These are phyloP conservation scores for Fraxinus quadrangulata DNA, from an alignment of 257 asterid genomes.

Conservation along the genomic window DNA sequence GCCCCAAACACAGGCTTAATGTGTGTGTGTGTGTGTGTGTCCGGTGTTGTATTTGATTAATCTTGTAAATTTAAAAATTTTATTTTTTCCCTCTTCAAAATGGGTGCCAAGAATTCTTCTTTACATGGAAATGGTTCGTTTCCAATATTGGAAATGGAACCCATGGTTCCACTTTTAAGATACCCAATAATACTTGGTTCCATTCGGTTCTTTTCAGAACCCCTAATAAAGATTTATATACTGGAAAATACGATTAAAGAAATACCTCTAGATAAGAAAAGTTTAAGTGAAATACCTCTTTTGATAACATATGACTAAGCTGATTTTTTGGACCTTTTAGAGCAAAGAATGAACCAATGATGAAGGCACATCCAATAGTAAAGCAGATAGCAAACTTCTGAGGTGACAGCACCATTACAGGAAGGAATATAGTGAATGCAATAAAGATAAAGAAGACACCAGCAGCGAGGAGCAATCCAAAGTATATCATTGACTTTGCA, in stretches of 20 bases:
- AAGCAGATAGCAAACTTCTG: slow-evolving; percentile 92
- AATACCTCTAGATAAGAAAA: not conserved
- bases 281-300: slow-evolving; percentile 52
- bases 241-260: not conserved
- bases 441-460: slow-evolving; percentile 80
- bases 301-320: slow-evolving; percentile 78
- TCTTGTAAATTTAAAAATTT: too few relatives aligned
- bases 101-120: too few relatives aligned
- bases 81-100: too few relatives aligned
- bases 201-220: too few relatives aligned
- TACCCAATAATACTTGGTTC: too few relatives aligned
- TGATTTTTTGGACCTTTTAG: slow-evolving; percentile 81
- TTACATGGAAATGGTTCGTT: too few relatives aligned
- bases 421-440: slow-evolving; percentile 86
- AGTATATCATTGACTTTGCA: slow-evolving; percentile 74
- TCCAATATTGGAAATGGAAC: too few relatives aligned
- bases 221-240: not conserved
- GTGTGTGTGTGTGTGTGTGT: too few relatives aligned
- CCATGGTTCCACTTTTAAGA: too few relatives aligned
- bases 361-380: slow-evolving; percentile 81
- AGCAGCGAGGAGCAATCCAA: slow-evolving; percentile 67
- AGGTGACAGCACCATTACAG: slow-evolving; percentile 89
- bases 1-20: too few relatives aligned
- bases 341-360: slow-evolving; percentile 82
- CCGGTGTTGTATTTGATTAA: too few relatives aligned